phyloP scores from a whole-genome alignment of 2,329 filamentous ascomycete species.

The Diaporthe longicolla region DNA sequence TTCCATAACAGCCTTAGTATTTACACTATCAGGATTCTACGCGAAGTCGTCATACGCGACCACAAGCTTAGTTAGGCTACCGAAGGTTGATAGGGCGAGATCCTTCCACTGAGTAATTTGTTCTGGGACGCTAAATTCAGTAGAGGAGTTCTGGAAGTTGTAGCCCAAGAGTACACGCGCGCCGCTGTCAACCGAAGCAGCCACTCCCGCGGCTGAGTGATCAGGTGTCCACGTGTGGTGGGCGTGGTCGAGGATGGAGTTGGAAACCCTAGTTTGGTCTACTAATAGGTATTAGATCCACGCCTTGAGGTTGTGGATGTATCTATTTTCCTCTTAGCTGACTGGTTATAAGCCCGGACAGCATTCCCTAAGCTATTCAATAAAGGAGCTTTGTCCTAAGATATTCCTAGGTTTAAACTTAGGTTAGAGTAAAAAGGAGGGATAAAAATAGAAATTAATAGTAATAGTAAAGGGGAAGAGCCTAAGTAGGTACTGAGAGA shows the following conservation, averaged over 20 bases:
- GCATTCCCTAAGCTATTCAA: no score
- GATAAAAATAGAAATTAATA: no score
- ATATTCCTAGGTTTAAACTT: no score
- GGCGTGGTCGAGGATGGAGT: constrained; percentile 63
- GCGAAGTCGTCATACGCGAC: neutral
- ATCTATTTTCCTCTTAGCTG: no score
- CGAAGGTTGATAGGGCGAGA: neutral
- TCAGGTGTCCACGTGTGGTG: constrained; percentile 60
- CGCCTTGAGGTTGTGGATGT: no score
- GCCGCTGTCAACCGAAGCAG: neutral
- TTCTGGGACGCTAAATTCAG: neutral
- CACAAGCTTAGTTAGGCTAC: constrained; percentile 14
- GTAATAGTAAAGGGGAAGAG: no score
- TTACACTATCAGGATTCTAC: neutral
- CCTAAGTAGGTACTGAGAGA: no score
- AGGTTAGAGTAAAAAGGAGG: no score
- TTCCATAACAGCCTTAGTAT: neutral
- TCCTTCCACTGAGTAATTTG: constrained; percentile 10
- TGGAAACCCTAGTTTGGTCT: no score
- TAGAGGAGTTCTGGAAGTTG: neutral
- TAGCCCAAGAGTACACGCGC: constrained; percentile 6
- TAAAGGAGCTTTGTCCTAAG: no score
- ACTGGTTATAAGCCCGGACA: no score
- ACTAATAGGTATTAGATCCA: no score
- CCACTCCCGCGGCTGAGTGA: neutral